Percentiles rank a stretch among this genome's conserved stretches.
phyloP scores from a whole-genome alignment of 306 rosid species.

The Castanospermum australe region DNA sequence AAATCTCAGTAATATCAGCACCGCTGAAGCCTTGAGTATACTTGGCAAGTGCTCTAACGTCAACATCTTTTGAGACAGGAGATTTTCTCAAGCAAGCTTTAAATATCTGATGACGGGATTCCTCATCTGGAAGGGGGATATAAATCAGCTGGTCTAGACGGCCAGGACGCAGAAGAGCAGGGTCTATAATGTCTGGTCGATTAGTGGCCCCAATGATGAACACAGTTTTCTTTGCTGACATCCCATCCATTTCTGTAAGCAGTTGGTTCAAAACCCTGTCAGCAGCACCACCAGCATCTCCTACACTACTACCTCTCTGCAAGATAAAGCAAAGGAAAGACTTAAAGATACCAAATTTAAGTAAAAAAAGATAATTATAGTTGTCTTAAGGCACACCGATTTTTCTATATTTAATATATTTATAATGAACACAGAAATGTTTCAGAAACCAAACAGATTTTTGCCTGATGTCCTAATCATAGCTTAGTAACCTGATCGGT shows the following conservation, averaged over 20 bases:
- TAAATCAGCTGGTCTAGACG: conserved; percentile 77
- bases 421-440: conserved; percentile 17
- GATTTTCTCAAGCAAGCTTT: too few species aligned
- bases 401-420: background rate
- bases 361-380: conserved; percentile 1
- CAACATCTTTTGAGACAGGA: too few species aligned
- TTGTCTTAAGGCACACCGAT: background rate
- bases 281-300: conserved; percentile 87
- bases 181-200: conserved; percentile 74
- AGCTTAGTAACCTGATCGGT: background rate
- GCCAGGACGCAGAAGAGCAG: conserved; percentile 79
- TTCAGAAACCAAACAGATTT: background rate
- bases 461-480: background rate
- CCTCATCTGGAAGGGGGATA: too few species aligned
- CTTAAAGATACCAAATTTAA: conserved; percentile 22
- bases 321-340: background rate
- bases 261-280: conserved; percentile 79
- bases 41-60: too few species aligned
- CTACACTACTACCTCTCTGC: conserved; percentile 77
- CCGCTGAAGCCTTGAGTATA: too few species aligned
- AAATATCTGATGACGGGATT: too few species aligned
- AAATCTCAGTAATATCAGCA: too few species aligned
- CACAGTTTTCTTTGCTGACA: conserved; percentile 74
- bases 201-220: conserved; percentile 76
- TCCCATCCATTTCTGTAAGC: conserved; percentile 77